Percentiles rank a stretch among this genome's conserved stretches.
These are phyloP conservation scores for Ophiostoma ulmi DNA, from an alignment of 2,329 filamentous ascomycete species.

Conservation along the genomic window DNA sequence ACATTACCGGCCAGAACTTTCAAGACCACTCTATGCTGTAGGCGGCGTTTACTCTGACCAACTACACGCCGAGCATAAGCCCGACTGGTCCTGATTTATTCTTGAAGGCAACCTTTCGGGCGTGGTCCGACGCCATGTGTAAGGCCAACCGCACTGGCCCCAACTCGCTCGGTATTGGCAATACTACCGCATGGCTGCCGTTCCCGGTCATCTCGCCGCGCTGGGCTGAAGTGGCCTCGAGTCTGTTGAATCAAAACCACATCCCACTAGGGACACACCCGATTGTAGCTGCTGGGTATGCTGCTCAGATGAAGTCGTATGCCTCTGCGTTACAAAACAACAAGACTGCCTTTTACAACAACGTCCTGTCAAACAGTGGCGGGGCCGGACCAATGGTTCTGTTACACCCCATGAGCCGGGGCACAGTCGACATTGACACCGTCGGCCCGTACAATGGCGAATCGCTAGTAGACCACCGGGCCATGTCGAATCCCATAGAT, in stretches of 20 bases:
- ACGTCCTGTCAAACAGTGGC: not conserved
- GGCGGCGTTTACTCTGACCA: not conserved
- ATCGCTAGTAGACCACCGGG: not conserved
- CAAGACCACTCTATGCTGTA: conserved; percentile 36
- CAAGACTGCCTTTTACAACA: not conserved
- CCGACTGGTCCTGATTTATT: not conserved
- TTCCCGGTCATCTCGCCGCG: not conserved
- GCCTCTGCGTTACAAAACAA: not conserved
- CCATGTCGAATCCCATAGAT: not conserved
- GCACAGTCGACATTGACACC: not conserved
- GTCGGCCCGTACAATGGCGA: not conserved
- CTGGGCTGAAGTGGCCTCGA: not conserved
- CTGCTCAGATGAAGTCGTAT: not conserved
- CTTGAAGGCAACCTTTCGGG: not conserved
- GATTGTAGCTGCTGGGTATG: not conserved
- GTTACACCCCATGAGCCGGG: not conserved
- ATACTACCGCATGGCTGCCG: not conserved
- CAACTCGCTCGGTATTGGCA: not conserved
- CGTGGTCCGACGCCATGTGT: not conserved
- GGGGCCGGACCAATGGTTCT: not conserved
- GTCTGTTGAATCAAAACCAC: not conserved
- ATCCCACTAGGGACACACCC: not conserved
- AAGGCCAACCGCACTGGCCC: not conserved
- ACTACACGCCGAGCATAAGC: not conserved
- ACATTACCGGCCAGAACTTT: conserved; percentile 47